Evolutionary conservation across 495 filamentous ascomycete species (phyloP), one percentile per base, ranked within the genome.

Genomic region (Aspergillus carlsbadensis): DNA sequence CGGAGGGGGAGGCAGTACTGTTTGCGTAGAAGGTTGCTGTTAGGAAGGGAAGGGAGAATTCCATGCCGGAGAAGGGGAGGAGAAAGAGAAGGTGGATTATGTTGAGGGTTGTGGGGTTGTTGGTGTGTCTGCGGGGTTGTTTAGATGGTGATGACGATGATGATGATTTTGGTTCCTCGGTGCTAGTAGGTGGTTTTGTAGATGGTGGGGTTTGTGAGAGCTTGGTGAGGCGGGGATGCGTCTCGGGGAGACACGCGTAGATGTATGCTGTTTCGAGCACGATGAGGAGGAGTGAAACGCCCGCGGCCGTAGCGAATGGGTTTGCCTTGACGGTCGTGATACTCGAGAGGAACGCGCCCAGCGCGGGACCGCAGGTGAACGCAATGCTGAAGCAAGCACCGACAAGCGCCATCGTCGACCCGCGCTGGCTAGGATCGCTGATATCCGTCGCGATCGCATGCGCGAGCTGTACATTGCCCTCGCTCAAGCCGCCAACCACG

Each of bases 371-470:
- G 64, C 94, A 95, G 1, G 95, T 98, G 67, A 99, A 99, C 11
- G 94, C 92, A 61, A 99, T 89, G 47, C 88, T 92, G 77, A 99
- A 99, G 72, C 95, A 98, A 35, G 86, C 93, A 33, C 94, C 94
- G 13, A 99, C 91, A 37, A 98, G 78, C 13, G 94, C 94, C 87
- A 99, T 96, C 26, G 95, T 96, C 14, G 89, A 85, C 1, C 91
- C 90, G 21, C 94, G 82, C 53, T 84, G 87, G 42, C 81, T 80
- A 49, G 89, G 84, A 63, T 94, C 90, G 53, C 89, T 94, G 55
- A 99, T 89, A 71, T 99, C 94, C 7, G 94, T 95, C 10, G 95
- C 94, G 64, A 99, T 99, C 37, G 95, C 95, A 51, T 91, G 92
- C 17, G 95, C 95, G 2, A 99, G 77, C 73, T 99, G 94, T 0